These are phyloP conservation scores for Austroboletus novae-zelandiae DNA, from an alignment of 1,284 basidiomycete genomes.

Conservation along the genomic window DNA sequence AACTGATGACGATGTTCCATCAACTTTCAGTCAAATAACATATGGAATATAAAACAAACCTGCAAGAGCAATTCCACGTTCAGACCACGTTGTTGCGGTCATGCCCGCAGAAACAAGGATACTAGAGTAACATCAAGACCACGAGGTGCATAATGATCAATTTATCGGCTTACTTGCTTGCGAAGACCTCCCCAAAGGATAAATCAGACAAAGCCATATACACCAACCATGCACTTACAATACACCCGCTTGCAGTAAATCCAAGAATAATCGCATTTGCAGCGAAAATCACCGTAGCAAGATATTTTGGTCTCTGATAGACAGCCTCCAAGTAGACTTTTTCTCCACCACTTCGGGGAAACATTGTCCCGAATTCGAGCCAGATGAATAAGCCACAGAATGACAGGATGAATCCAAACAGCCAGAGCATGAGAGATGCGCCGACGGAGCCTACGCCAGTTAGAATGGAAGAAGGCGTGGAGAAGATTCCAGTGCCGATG, in stretches of 20 bases:
- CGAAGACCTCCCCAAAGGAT: conserved; percentile 32
- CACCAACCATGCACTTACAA: conserved; percentile 36
- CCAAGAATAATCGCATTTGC: conserved; percentile 48
- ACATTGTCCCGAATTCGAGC: conserved; percentile 56
- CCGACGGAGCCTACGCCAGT: conserved; percentile 48
- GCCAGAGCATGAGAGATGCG: conserved; percentile 56
- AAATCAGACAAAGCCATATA: neutral
- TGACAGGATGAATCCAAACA: conserved; percentile 51
- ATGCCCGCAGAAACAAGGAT: conserved; percentile 48
- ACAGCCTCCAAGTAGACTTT: conserved; percentile 54
- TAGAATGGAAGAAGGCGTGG: conserved; percentile 58
- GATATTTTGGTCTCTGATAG: conserved; percentile 44
- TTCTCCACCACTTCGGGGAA: conserved; percentile 54
- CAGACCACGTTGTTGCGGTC: conserved; percentile 44
- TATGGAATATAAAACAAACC: conserved; percentile 30
- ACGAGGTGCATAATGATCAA: fast-evolving
- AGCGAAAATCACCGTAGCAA: conserved; percentile 49
- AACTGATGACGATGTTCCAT: conserved; percentile 25
- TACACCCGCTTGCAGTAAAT: conserved; percentile 56
- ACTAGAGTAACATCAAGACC: conserved; percentile 26
- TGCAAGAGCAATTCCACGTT: conserved; percentile 56
- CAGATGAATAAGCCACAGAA: conserved; percentile 54
- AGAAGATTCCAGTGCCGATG: conserved; percentile 64
- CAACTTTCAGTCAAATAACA: neutral
- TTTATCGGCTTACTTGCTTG: conserved; percentile 35